Percentiles rank a stretch among this genome's conserved stretches.
phyloP scores from a whole-genome alignment of 805 yeast species.

The Cyberlindnera suaveolens region DNA sequence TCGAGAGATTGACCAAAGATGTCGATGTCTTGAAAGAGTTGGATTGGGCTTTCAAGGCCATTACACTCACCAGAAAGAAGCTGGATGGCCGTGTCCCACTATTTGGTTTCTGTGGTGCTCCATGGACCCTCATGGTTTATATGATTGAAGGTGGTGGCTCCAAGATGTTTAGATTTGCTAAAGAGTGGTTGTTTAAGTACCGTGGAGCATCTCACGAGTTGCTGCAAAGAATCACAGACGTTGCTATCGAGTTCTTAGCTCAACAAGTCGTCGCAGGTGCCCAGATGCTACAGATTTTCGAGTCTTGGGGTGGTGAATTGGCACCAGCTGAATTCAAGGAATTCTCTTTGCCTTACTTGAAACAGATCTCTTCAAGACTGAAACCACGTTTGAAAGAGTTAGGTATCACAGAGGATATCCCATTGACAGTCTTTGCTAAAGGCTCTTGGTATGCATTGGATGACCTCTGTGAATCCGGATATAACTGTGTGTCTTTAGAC shows the following conservation, averaged over 20 bases:
- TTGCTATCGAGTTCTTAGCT: conserved; percentile 87
- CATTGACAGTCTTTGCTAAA: conserved; percentile 87
- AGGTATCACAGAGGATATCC: conserved; percentile 66
- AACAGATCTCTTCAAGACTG: conserved; percentile 63
- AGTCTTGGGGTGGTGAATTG: conserved; percentile 96
- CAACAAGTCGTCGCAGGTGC: conserved; percentile 97
- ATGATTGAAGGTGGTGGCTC: conserved; percentile 98
- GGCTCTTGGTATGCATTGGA: conserved; percentile 97
- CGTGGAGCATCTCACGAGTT: conserved; percentile 67
- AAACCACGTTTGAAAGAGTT: conserved; percentile 66
- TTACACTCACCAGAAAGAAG: conserved; percentile 81
- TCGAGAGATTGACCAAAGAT: conserved; percentile 48
- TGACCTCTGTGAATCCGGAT: conserved; percentile 73
- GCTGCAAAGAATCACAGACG: conserved; percentile 74
- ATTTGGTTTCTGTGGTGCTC: conserved; percentile 95
- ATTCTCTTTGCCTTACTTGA: conserved; percentile 83
- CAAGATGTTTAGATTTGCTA: conserved; percentile 82
- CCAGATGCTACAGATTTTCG: conserved; percentile 94
- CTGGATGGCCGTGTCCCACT: conserved; percentile 89
- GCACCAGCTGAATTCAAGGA: conserved; percentile 85
- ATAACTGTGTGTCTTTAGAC: conserved; percentile 85
- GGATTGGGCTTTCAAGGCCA: conserved; percentile 94
- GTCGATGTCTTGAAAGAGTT: conserved; percentile 73
- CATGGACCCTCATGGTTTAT: conserved; percentile 94
- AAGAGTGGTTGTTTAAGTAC: conserved; percentile 84